Base-by-base conservation (phyloP, 2,329 filamentous ascomycete species). In the Pseudopyrenochaeta lycopersici region DNA sequence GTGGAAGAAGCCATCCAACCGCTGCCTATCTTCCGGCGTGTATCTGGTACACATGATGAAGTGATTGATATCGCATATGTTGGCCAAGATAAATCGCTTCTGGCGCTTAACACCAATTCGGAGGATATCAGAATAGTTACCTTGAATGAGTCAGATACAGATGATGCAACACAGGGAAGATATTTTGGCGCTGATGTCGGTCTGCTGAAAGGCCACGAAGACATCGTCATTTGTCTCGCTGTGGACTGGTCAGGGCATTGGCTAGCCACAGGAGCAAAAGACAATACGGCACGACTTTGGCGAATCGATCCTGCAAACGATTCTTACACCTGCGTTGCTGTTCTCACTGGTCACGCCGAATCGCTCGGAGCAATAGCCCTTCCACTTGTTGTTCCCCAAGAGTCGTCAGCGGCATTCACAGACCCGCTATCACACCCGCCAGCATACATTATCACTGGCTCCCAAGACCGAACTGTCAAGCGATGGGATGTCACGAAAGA, bases 231-330 rank as follows among this genome's bases (percentile, higher is more conserved):
- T 64, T 93, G 92, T 53, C 81, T 99, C 35, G 93, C 97, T 72
- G 88, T 92, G 2, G 95, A 99, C 77, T 97, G 92, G 92, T 98
- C 95, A 9, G 96, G 96, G 0, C 88, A 95, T 73, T 99, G 95
- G 95, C 85, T 99, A 33, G 94, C 90, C 11, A 98, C 95, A 1
- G 95, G 94, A 47, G 91, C 95, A 18, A 99, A 99, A 77, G 95
- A 99, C 74, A 99, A 98, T 70, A 95, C 90, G 2, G 95, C 94
- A 15, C 88, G 90, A 60, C 78, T 99, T 31, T 99, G 95, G 95
- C 85, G 90, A 47, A 81, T 99, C 21, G 94, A 98, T 71, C 85
- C 89, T 0, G 83, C 82, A 17, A 89, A 87, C 54, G 84, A 87
- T 51, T 90, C 90, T 0, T 97, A 89, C 70, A 85, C 81, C n/a